Percentiles rank a stretch among this genome's conserved stretches.
Evolutionary conservation across 768 basidiomycete genomes (phyloP).

Genomic region (Amanita exitialis): DNA sequence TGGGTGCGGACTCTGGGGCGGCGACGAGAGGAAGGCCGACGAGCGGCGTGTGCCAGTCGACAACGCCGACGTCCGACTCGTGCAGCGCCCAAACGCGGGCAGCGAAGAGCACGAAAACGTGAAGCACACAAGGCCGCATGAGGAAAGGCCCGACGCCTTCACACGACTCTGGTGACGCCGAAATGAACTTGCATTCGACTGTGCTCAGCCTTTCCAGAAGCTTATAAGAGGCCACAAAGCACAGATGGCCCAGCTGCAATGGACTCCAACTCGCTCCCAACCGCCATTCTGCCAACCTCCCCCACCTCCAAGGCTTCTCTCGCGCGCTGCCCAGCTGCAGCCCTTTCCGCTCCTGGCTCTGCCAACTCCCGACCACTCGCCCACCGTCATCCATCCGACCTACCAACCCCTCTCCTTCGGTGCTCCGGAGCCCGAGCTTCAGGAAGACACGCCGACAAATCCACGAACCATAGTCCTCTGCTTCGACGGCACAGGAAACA

Average conservation of each 20-base stretch:
- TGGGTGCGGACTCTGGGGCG: conserved; percentile 43
- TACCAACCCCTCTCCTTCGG: neutral
- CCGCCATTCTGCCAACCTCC: neutral
- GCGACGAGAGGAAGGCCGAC: conserved; percentile 62
- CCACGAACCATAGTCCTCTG: neutral
- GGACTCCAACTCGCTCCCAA: neutral
- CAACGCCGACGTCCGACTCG: conserved; percentile 65
- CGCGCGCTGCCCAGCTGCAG: neutral
- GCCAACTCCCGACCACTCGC: neutral
- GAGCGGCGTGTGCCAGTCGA: conserved; percentile 82
- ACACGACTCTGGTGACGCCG: no score
- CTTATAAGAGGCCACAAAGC: no score
- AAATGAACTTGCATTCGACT: no score
- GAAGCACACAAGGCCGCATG: neutral
- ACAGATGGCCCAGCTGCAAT: no score
- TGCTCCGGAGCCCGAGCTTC: neutral
- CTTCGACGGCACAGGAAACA: conserved; percentile 4
- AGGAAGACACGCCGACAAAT: neutral
- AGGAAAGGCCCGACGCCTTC: no score
- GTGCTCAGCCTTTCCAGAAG: no score
- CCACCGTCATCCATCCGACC: neutral
- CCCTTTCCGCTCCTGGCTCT: no score
- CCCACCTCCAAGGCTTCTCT: neutral
- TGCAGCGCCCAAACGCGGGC: conserved; percentile 36
- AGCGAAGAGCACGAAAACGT: neutral